Evolutionary conservation across 352 stramenopile genomes (phyloP), one percentile per base, ranked within the genome.

Genomic region (Peronospora belbahrii): DNA sequence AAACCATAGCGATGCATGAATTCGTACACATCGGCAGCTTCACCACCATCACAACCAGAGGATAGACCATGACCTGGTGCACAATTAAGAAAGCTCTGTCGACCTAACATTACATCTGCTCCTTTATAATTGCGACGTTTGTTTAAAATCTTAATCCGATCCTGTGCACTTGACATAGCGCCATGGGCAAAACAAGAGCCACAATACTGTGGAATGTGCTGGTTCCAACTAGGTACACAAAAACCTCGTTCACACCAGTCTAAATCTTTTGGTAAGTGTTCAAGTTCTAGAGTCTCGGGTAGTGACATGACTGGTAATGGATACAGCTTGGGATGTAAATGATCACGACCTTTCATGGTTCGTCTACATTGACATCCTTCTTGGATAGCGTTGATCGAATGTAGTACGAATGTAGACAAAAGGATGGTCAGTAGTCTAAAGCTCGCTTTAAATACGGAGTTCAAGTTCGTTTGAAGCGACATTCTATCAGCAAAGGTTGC

Each of bases 211-310:
- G 79, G 79, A 19, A 87, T 85, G 43, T 91, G 79, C 51, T 91
- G 76, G 56, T 88, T 88, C 77, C 79, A 91, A 48, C 75, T 86
- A n/a, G 75, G 72, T 33, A 85, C 74, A 42, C 75, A 88, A 47
- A 79, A 85, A 24, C 79, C 75, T 8, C 59, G 65, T 47, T 91
- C 79, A 46, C 79, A 88, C 93, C 95, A 98, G 57, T 94, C 88
- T 50, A 97, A 95, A 28, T 85, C 70, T 41, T 56, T 52, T 0
- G 78, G 78, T 13, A 84, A 57, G 7, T 52, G 31, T 25, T 69
- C 51, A 2, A 85, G 42, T 24, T 78, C 62, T 14, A 62, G 15
- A 14, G 40, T 19, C 33, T 79, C 59, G 1, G 57, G 54, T 2
- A 82, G 60, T 31, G 71, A 73, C 46, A 78, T 45, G 8, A 59